Evolutionary conservation across 371 early-diverging fungal species (phyloP), one percentile per base, ranked within the genome.

Genomic region (Apophysomyces sp.): DNA sequence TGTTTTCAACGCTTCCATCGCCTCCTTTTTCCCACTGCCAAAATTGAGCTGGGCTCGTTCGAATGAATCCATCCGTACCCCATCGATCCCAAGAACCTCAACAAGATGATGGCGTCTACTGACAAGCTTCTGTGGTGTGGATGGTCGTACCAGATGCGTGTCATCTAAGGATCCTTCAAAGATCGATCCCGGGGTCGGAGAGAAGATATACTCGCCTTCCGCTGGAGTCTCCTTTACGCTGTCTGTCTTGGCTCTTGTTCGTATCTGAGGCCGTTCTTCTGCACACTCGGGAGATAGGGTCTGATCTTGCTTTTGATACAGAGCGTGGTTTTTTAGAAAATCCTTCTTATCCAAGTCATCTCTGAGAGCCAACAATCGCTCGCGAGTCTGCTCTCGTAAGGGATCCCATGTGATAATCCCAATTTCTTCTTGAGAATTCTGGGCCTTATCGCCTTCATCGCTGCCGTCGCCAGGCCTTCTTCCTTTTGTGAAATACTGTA

Each of bases 51-150:
- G 58, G 0, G 66, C 61, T 16, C 64, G 61, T 54, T 63, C 67
- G 9, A 68, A 39, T 2, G 58, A 63, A 9, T 76, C 73, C 36
- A 76, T 58, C 11, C 67, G 67, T 3, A 68, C 53, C 11, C 77
- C 76, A 59, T 80, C 81, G 55, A 78, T 78, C 1, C 76, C 75
- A 4, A 78, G 60, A 0, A 81, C 75, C 39, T 78, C 81, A 0
- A 81, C 78, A 13, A 73, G 55, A 64, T 80, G 81, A 8, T 68
- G 72, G 12, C 62, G 58, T 7, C 57, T 59, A 11, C 27, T 30
- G 15, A 29, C 26, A 6, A 51, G 24, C 3, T 36, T 15, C 15
- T 56, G 56, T 3, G 62, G 63, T 36, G 66, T 66, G 32, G 49
- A 62, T 8, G 2, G 66, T 55, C 30, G 61, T 57, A 7, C 68